These are phyloP conservation scores for Corylus americana DNA, from an alignment of 306 rosid species.

Conservation along the genomic window DNA sequence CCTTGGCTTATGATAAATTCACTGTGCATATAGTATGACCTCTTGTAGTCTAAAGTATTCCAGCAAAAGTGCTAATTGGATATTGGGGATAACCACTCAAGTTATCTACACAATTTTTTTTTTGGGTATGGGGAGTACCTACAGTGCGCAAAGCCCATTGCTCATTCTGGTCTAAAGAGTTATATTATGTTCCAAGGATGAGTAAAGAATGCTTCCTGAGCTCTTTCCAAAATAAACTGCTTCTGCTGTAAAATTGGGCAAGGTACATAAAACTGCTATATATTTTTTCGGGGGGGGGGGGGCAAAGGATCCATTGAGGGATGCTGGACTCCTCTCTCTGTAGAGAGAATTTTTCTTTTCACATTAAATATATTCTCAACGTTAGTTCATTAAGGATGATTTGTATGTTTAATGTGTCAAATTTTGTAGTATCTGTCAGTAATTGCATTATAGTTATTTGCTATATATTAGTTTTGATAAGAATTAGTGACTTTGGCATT, in stretches of 20 bases:
- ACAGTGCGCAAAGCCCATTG: neutral
- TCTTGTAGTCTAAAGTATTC: neutral
- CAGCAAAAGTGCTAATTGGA: neutral
- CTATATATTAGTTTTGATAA: neutral
- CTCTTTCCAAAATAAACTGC: neutral
- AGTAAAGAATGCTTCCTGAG: neutral
- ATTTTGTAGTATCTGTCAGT: neutral
- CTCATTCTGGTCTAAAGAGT: neutral
- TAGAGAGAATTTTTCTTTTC: neutral
- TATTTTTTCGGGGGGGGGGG: too few species aligned
- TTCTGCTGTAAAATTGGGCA: neutral
- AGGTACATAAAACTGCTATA: neutral
- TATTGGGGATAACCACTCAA: neutral
- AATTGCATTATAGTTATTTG: slow-evolving; percentile 12
- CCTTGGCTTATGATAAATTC: neutral
- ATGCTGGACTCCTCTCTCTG: neutral
- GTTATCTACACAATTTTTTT: neutral
- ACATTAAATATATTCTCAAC: neutral
- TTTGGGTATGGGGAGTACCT: neutral
- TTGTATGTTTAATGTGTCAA: slow-evolving; percentile 4
- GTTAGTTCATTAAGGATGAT: slow-evolving; percentile 6
- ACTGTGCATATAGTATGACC: neutral
- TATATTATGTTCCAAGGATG: neutral
- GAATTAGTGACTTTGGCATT: slow-evolving; percentile 17
- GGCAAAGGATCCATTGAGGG: neutral